phyloP scores from a whole-genome alignment of 1,284 basidiomycete species.

The Fomes fomentarius region DNA sequence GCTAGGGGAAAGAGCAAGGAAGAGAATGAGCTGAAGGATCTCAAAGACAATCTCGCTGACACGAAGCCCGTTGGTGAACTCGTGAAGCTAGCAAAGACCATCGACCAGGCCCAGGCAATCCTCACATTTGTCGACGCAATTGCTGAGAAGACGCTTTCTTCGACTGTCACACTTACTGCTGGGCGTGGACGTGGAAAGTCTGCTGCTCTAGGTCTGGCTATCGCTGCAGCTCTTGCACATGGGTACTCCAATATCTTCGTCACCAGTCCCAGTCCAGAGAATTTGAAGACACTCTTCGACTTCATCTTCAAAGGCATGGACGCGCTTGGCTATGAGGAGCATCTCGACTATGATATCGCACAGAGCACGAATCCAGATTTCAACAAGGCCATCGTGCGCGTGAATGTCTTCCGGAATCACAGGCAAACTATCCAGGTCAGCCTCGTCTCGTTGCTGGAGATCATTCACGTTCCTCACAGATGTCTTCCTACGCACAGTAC shows the following conservation, averaged over 20 bases:
- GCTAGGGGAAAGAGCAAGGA: slow-evolving; percentile 55
- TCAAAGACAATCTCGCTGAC: slow-evolving; percentile 82
- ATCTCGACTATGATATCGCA: slow-evolving; percentile 95
- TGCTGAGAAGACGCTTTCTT: slow-evolving; percentile 89
- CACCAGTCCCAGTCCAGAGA: slow-evolving; percentile 97
- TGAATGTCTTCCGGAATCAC: slow-evolving; percentile 93
- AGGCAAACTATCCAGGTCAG: slow-evolving; percentile 92
- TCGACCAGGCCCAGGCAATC: slow-evolving; percentile 92
- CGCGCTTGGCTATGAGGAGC: slow-evolving; percentile 94
- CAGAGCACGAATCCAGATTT: slow-evolving; percentile 95
- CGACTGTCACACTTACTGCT: slow-evolving; percentile 95
- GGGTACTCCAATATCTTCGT: slow-evolving; percentile 99
- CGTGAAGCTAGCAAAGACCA: slow-evolving; percentile 89
- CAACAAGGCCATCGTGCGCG: slow-evolving; percentile 94
- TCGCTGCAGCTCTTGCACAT: slow-evolving; percentile 91
- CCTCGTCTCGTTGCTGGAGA: too few species aligned
- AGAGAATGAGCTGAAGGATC: slow-evolving; percentile 74
- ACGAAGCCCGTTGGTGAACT: slow-evolving; percentile 91
- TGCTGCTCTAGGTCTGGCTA: slow-evolving; percentile 92
- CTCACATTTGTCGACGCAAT: slow-evolving; percentile 94
- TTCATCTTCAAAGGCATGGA: slow-evolving; percentile 99
- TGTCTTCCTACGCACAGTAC: slow-evolving; percentile 59
- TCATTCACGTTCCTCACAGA: not conserved
- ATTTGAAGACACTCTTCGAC: slow-evolving; percentile 97
- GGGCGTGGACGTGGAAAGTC: slow-evolving; percentile 97